These are phyloP conservation scores for Smallanthus sonchifolius DNA, from an alignment of 129 eudicot species.

Conservation along the genomic window DNA sequence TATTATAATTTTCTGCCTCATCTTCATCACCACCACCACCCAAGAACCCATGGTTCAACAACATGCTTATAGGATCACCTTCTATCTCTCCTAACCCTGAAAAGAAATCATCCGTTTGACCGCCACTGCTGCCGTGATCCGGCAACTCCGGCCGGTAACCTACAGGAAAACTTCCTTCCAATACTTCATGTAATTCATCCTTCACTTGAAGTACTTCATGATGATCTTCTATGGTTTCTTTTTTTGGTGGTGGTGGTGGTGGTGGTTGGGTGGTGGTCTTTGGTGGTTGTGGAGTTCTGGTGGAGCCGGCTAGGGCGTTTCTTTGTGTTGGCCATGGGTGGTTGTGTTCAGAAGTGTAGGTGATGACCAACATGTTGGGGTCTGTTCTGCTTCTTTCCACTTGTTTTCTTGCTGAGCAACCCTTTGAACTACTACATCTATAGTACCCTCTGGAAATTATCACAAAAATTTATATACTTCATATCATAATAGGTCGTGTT, in stretches of 20 bases:
- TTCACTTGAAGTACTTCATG: slow-evolving; percentile 23
- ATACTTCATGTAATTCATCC: slow-evolving; percentile 26
- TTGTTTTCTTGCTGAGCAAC: slow-evolving; percentile 94
- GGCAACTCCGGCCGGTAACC: slow-evolving; percentile 55
- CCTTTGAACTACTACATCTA: slow-evolving; percentile 95
- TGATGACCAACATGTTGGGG: slow-evolving; percentile 89
- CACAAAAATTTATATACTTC: not conserved
- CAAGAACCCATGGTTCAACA: slow-evolving; percentile 60
- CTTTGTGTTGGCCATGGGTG: slow-evolving; percentile 99
- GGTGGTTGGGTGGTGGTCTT: slow-evolving; percentile 30
- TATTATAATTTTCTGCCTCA: slow-evolving; percentile 33
- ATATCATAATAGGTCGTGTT: too few relatives aligned
- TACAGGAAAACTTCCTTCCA: slow-evolving; percentile 36
- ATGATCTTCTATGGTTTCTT: slow-evolving; percentile 20
- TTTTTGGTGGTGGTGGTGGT: slow-evolving; percentile 1
- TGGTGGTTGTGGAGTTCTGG: slow-evolving; percentile 60
- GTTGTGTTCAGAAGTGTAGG: slow-evolving; percentile 93
- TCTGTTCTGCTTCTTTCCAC: slow-evolving; percentile 89
- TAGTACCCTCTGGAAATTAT: slow-evolving; percentile 70
- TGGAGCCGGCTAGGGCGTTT: slow-evolving; percentile 90
- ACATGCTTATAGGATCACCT: slow-evolving; percentile 61
- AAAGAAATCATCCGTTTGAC: slow-evolving; percentile 52
- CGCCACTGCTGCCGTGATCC: not conserved
- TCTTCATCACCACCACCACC: slow-evolving; percentile 29
- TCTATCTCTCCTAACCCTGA: slow-evolving; percentile 76